A percentile compares a stretch with the other conserved stretches of the same genome.
phyloP scores from a whole-genome alignment of 768 basidiomycete species.

The Amanita muscaria region DNA sequence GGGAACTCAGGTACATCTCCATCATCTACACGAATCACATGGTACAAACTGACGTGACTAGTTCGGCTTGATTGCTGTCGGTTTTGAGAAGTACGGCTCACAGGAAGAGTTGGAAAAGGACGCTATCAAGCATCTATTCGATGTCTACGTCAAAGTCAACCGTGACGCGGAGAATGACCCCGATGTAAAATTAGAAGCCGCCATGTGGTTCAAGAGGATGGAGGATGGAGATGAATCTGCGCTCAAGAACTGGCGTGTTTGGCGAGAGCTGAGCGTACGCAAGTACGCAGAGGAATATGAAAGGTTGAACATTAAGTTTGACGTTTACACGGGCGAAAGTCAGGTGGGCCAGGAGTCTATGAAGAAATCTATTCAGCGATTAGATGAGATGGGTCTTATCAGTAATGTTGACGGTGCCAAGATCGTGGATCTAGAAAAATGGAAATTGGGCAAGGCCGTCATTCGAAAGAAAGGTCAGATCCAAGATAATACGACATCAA shows the following conservation, averaged over 20 bases:
- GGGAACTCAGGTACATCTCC: slow-evolving; percentile 77
- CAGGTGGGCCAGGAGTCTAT: slow-evolving; percentile 66
- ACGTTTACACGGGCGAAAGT: slow-evolving; percentile 89
- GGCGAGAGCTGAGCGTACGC: slow-evolving; percentile 85
- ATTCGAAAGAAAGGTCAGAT: slow-evolving; percentile 69
- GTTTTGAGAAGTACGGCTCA: slow-evolving; percentile 88
- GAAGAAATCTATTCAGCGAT: slow-evolving; percentile 56
- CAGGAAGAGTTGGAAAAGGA: slow-evolving; percentile 76
- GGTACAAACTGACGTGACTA: too few species aligned
- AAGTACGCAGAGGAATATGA: slow-evolving; percentile 87
- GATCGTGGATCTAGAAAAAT: slow-evolving; percentile 79
- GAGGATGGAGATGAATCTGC: slow-evolving; percentile 85
- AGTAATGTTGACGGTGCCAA: slow-evolving; percentile 75
- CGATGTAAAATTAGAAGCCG: slow-evolving; percentile 65
- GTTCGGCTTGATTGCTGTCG: slow-evolving; percentile 85
- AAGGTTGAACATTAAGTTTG: slow-evolving; percentile 83
- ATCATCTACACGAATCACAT: too few species aligned
- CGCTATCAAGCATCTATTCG: slow-evolving; percentile 90
- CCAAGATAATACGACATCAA: background rate
- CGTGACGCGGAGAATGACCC: slow-evolving; percentile 70
- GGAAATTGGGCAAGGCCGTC: slow-evolving; percentile 88
- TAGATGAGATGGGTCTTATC: slow-evolving; percentile 68
- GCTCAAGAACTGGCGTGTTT: slow-evolving; percentile 82
- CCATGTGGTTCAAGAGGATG: slow-evolving; percentile 89
- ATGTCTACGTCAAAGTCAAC: slow-evolving; percentile 93